Conservation (phyloP, 2,329 filamentous ascomycete genomes). For the Monosporascus sp. region DNA sequence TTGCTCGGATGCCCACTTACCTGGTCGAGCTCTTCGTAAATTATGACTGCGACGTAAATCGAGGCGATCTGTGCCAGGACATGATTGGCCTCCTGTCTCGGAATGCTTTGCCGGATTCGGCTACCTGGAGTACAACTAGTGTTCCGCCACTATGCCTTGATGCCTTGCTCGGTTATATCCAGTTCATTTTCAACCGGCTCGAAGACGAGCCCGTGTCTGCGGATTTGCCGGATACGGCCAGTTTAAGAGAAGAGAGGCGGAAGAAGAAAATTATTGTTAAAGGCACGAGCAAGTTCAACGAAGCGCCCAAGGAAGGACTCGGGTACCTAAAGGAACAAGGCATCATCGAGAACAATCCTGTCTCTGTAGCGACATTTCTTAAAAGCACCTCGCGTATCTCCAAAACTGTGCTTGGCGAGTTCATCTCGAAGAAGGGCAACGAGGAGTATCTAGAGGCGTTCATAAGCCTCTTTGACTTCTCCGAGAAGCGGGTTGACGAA, state of each 20-base stretch:
- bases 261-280: conserved; percentile 86
- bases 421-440: conserved; percentile 84
- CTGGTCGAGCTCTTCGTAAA: conserved; percentile 96
- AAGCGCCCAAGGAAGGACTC: conserved; percentile 84
- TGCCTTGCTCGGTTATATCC: conserved; percentile 82
- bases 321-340: conserved; percentile 80
- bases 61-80: conserved; percentile 89
- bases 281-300: conserved; percentile 88
- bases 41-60: conserved; percentile 92
- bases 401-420: conserved; percentile 88
- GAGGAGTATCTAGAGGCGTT: conserved; percentile 81
- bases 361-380: conserved; percentile 79
- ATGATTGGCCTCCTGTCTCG: conserved; percentile 88
- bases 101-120: conserved; percentile 94
- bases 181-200: conserved; percentile 83
- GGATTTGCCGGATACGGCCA: conserved; percentile 59
- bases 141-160: conserved; percentile 93
- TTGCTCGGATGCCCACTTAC: conserved; percentile 89
- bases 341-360: conserved; percentile 75
- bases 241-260: conserved; percentile 65
- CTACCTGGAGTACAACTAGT: conserved; percentile 98
- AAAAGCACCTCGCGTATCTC: conserved; percentile 83
- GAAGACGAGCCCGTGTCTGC: conserved; percentile 61
- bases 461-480: conserved; percentile 82
- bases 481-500: conserved; percentile 81